A percentile compares a stretch with the other conserved stretches of the same genome.
Conservation (phyloP, 2,329 filamentous ascomycete genomes). For the Beauveria rudraprayagi region DNA sequence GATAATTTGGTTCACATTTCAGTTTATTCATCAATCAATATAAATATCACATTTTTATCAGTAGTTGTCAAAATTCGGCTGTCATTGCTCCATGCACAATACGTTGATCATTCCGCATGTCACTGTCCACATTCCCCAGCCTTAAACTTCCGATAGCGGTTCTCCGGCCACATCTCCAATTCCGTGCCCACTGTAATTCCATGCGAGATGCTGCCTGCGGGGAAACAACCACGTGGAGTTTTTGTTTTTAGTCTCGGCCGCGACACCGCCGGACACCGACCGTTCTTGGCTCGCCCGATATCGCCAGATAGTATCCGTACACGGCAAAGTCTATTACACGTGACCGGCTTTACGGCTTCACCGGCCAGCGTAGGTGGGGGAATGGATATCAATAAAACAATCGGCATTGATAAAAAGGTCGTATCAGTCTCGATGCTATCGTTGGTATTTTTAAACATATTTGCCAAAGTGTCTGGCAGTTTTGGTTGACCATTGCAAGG, state of each 20-base stretch:
- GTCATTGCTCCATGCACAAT: no score
- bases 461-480: not conserved
- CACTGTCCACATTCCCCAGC: not conserved
- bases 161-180: not conserved
- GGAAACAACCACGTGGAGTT: not conserved
- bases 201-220: not conserved
- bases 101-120: not conserved
- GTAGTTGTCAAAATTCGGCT: no score
- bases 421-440: not conserved
- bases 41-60: no score
- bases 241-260: not conserved
- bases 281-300: conserved; percentile 4
- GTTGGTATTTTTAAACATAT: not conserved
- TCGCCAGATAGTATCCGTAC: not conserved
- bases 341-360: conserved; percentile 9
- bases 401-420: not conserved
- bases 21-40: no score
- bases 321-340: not conserved
- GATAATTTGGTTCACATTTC: no score
- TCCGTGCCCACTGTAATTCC: not conserved
- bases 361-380: not conserved
- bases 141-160: not conserved
- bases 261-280: not conserved
- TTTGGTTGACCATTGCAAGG: not conserved
- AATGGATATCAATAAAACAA: not conserved